phyloP scores from a whole-genome alignment of 345 rosid species.

The Euphorbia tirucalli region DNA sequence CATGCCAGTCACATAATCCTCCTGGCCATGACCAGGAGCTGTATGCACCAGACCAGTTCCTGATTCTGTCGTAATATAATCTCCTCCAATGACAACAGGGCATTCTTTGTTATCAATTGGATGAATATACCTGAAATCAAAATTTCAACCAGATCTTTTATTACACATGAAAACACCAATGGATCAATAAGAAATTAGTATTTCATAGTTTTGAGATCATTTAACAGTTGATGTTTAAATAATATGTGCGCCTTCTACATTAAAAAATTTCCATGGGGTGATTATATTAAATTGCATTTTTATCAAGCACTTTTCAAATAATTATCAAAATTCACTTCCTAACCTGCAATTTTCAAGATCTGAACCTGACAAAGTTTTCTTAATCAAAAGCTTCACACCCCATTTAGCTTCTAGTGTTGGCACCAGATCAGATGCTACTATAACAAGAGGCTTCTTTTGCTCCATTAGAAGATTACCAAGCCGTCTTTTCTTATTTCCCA shows the following conservation, averaged over 20 bases:
- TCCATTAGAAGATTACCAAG: conserved; percentile 65
- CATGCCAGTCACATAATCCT: conserved; percentile 81
- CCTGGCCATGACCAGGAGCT: conserved; percentile 99
- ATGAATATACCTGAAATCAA: conserved; percentile 71
- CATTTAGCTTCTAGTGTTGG: conserved; percentile 73
- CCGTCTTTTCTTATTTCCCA: conserved; percentile 47
- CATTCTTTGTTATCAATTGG: conserved; percentile 70
- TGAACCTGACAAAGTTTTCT: conserved; percentile 65
- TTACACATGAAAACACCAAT: conserved; percentile 5
- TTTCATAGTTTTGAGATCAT: neutral
- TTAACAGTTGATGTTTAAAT: neutral
- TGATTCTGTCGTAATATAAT: conserved; percentile 93
- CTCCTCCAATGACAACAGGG: conserved; percentile 88
- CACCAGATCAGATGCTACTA: conserved; percentile 86
- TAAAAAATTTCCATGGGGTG: neutral
- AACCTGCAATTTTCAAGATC: conserved; percentile 96
- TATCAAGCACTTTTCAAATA: neutral
- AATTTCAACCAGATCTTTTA: conserved; percentile 12
- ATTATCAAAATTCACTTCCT: conserved; percentile 12
- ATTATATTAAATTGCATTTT: neutral
- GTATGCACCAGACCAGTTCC: conserved; percentile 99
- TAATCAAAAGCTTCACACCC: conserved; percentile 65
- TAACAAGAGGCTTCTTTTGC: conserved; percentile 51
- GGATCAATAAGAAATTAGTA: conserved; percentile 1
- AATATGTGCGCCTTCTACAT: neutral